phyloP scores from a whole-genome alignment of 169 alveolate genomes.

The Sarcocystis neurona region DNA sequence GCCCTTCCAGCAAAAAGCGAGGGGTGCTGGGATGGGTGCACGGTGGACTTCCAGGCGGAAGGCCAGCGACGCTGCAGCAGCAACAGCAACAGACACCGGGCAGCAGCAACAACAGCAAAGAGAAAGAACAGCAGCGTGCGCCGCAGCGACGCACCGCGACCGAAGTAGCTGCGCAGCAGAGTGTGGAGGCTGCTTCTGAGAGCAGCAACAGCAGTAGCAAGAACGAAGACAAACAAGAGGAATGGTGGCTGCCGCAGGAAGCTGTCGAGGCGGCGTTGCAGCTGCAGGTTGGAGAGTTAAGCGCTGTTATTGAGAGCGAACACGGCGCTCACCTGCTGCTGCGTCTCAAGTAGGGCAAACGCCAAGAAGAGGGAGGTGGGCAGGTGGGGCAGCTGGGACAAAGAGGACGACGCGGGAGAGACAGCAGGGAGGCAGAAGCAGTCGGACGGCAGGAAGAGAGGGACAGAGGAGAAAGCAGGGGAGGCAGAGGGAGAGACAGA shows the following conservation, averaged over 20 bases:
- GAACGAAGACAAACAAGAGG: background rate
- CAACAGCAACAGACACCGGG: no score
- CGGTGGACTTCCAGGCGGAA: background rate
- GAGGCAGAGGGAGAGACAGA: background rate
- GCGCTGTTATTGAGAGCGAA: slow-evolving; percentile 6
- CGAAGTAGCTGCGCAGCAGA: no score
- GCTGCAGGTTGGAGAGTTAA: background rate
- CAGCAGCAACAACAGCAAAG: no score
- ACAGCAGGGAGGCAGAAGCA: background rate
- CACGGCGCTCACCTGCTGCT: slow-evolving; percentile 5
- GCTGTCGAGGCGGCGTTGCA: slow-evolving; percentile 3
- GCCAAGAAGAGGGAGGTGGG: background rate
- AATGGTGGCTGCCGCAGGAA: background rate
- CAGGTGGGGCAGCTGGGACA: background rate
- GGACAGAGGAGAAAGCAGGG: background rate
- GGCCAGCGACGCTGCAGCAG: no score
- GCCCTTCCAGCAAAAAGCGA: slow-evolving; percentile 20
- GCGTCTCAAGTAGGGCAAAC: background rate
- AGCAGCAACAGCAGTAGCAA: no score
- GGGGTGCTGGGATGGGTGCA: slow-evolving; percentile 39
- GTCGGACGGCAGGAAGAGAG: background rate
- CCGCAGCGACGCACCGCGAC: background rate
- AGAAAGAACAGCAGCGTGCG: no score
- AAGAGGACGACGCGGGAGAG: background rate
- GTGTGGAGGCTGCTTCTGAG: no score